phyloP scores from a whole-genome alignment of 2,329 filamentous ascomycete species.

The Botrytis medusae region DNA sequence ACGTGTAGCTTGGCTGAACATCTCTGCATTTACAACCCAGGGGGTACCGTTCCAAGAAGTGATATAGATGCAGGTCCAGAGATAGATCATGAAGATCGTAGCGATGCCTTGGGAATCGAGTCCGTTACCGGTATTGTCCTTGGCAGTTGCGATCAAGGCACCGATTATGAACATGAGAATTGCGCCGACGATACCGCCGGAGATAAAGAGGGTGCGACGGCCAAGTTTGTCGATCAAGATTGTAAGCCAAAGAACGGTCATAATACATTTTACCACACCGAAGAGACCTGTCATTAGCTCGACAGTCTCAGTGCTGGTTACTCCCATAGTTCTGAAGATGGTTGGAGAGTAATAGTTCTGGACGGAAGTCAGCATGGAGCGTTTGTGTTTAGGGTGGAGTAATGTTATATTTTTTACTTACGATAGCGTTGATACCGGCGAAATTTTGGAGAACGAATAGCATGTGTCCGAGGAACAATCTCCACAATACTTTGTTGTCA shows the following conservation, averaged over 20 bases:
- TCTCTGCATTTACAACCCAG: constrained; percentile 35
- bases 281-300: constrained; percentile 30
- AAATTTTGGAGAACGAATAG: constrained; percentile 11
- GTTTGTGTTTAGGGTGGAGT: neutral
- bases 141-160: neutral
- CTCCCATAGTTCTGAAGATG: constrained; percentile 31
- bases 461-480: constrained; percentile 6
- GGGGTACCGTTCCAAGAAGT: constrained; percentile 35
- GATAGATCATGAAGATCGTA: constrained; percentile 6
- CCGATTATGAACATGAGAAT: constrained; percentile 30
- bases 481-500: constrained; percentile 1
- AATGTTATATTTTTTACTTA: neutral
- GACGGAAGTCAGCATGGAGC: neutral
- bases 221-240: constrained; percentile 60
- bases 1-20: constrained; percentile 32
- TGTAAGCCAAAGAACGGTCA: constrained; percentile 47
- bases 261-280: constrained; percentile 29
- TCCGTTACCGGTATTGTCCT: neutral
- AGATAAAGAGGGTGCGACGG: constrained; percentile 48
- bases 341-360: constrained; percentile 33
- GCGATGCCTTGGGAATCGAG: constrained; percentile 2
- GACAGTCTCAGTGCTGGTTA: constrained; percentile 29
- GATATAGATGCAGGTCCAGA: constrained; percentile 30
- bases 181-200: constrained; percentile 31
- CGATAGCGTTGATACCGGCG: constrained; percentile 14